Conservation (phyloP, 208 protist species). For the Wallacemonas sp. region DNA sequence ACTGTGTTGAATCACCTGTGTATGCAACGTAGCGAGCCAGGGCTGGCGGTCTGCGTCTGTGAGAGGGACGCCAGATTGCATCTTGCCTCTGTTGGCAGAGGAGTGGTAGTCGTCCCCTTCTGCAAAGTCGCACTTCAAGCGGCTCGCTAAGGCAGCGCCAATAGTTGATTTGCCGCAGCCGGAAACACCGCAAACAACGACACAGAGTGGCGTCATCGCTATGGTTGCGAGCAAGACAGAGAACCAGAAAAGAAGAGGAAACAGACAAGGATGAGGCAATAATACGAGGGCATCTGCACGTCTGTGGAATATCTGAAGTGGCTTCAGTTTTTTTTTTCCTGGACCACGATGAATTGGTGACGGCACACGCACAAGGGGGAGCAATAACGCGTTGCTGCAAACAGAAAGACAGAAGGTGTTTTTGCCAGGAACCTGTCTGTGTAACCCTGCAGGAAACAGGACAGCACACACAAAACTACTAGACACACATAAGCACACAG, state of each 20-base stretch:
- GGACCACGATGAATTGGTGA: too few relatives aligned
- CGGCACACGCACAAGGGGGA: too few relatives aligned
- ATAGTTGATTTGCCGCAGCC: conserved; percentile 83
- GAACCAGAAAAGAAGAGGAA: conserved; percentile 13
- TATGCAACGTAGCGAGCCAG: conserved; percentile 56
- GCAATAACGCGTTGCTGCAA: too few relatives aligned
- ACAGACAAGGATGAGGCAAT: conserved; percentile 7
- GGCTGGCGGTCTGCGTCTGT: conserved; percentile 71
- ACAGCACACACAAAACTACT: too few relatives aligned
- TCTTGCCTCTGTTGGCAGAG: conserved; percentile 55
- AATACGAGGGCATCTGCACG: too few relatives aligned
- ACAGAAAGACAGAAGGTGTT: too few relatives aligned
- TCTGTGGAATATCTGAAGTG: too few relatives aligned
- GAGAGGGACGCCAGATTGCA: conserved; percentile 63
- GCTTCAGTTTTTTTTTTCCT: too few relatives aligned
- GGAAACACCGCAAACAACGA: conserved; percentile 76
- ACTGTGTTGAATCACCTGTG: conserved; percentile 35
- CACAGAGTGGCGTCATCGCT: not conserved
- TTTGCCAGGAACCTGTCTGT: too few relatives aligned
- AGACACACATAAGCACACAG: too few relatives aligned
- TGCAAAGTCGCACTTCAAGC: conserved; percentile 42
- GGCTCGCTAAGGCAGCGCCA: conserved; percentile 38
- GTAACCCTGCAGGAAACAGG: too few relatives aligned
- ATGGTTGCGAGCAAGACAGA: not conserved
- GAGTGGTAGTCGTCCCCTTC: conserved; percentile 82